Evolutionary conservation across 371 early-diverging fungal species (phyloP), one percentile per base, ranked within the genome.

Genomic region (Sanchytrium tribonematis): DNA sequence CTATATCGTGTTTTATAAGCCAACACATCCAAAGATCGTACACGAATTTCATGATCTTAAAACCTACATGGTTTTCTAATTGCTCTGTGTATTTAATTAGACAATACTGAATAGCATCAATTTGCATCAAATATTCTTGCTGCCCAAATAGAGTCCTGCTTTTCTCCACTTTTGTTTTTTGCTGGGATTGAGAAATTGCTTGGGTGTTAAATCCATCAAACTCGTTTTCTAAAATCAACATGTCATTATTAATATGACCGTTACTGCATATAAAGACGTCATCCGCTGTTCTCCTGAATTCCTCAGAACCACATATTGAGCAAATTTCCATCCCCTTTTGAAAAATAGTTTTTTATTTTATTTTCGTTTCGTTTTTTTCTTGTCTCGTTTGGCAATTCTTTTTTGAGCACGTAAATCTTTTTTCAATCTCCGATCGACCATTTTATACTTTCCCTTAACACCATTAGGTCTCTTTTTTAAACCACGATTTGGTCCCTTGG

Each of bases 391-490:
- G 5, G 48, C 48, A 48, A 48, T 48, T 75, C 87, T 80, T 79
- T 89, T 91, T 70, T 79, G 73, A 0, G 92, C 92, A 32, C 90
- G 83, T 71, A 86, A 71, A 72, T 93, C 94, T 78, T 89, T 91
- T 85, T 89, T 90, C 89, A 93, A 88, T 30, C 92, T 78, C 69
- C 83, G 74, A 78, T 93, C 94, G 5, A 93, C 93, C 94, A 93
- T 93, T 86, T 84, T 80, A 72, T 82, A 82, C 69, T 88, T 79
- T 73, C 97, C 97, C 84, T 94, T 97, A 75, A 94, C 89, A 74
- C 96, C 96, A 76, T 84, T 85, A 17, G 97, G 97, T 69, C 96
- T 83, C n/a, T 95, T 95, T 78, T 90, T 81, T 70, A 86, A 74
- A 73, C 87, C 93, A 70, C 83, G 82, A 75, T 91, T 89, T 66